Evolutionary conservation across 805 yeast species (phyloP).

Genomic region (Pichia insulana): DNA sequence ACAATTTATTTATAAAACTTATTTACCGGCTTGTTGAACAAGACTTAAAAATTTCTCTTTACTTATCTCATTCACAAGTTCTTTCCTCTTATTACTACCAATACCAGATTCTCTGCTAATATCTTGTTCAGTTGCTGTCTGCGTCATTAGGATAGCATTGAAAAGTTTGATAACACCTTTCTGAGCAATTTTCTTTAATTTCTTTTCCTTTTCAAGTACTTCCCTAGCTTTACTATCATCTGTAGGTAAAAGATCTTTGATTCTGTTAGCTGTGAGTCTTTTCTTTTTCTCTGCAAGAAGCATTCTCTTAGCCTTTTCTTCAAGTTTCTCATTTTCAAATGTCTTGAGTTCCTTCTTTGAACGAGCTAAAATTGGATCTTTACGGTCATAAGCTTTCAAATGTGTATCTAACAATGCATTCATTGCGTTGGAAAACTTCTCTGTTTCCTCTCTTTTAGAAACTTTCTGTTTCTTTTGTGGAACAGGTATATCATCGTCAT

Average conservation of each 20-base stretch:
- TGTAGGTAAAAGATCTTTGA: slow-evolving; percentile 55
- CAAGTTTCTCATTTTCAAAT: slow-evolving; percentile 73
- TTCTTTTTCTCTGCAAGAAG: slow-evolving; percentile 64
- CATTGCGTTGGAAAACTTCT: slow-evolving; percentile 72
- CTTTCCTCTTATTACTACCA: slow-evolving; percentile 42
- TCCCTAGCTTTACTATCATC: slow-evolving; percentile 51
- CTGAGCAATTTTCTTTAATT: slow-evolving; percentile 57
- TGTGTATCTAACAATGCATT: slow-evolving; percentile 76
- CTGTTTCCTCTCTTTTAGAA: slow-evolving; percentile 61
- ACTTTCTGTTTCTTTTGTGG: slow-evolving; percentile 43
- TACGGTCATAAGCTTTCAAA: slow-evolving; percentile 80
- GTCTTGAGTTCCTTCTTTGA: slow-evolving; percentile 60
- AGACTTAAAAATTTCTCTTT: slow-evolving; percentile 85
- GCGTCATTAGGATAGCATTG: slow-evolving; percentile 38
- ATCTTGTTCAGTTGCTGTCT: slow-evolving; percentile 66
- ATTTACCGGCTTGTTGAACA: slow-evolving; percentile 68
- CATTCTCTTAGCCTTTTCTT: slow-evolving; percentile 70
- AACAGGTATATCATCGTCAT: slow-evolving; percentile 28
- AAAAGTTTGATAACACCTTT: slow-evolving; percentile 27
- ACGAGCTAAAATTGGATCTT: slow-evolving; percentile 86
- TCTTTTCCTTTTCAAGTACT: slow-evolving; percentile 42
- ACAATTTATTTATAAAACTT: neutral
- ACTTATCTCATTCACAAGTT: slow-evolving; percentile 67
- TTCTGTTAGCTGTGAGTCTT: slow-evolving; percentile 56
- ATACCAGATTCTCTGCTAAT: slow-evolving; percentile 32